Evolutionary conservation across 768 basidiomycete genomes (phyloP).

Genomic region (Mycena albidolilacea): DNA sequence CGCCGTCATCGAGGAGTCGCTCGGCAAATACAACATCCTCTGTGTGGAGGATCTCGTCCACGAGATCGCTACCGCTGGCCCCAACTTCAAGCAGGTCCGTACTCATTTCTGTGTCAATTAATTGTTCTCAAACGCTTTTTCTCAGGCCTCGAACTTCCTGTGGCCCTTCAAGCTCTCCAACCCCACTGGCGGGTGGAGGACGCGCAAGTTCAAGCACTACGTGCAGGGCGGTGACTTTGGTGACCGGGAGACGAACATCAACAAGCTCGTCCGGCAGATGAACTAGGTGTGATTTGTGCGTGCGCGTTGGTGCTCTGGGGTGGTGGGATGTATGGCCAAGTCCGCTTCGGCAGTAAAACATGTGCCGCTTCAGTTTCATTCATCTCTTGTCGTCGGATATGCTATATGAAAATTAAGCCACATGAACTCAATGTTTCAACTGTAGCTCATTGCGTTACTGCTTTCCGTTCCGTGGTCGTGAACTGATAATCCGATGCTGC

Average conservation of each 20-base stretch:
- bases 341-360: constrained; percentile 28
- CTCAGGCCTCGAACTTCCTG: constrained; percentile 93
- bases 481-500: not conserved
- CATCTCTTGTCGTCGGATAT: constrained; percentile 32
- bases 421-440: constrained; percentile 25
- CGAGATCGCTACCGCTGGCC: constrained; percentile 95
- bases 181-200: constrained; percentile 98
- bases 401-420: constrained; percentile 36
- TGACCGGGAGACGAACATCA: constrained; percentile 97
- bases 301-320: not conserved
- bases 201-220: constrained; percentile 97
- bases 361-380: constrained; percentile 37
- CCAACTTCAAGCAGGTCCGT: constrained; percentile 98
- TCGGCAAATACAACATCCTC: constrained; percentile 96
- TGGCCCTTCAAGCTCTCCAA: constrained; percentile 99
- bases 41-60: constrained; percentile 98
- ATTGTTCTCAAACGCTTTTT: constrained; percentile 13
- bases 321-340: constrained; percentile 22
- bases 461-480: no score
- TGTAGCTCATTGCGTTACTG: no score
- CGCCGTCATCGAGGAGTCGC: constrained; percentile 89
- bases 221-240: constrained; percentile 98
- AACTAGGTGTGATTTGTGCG: constrained; percentile 63
- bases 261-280: constrained; percentile 97
- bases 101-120: constrained; percentile 12